phyloP scores from a whole-genome alignment of 371 early-diverging fungal genomes.

The Mortierella sp. region DNA sequence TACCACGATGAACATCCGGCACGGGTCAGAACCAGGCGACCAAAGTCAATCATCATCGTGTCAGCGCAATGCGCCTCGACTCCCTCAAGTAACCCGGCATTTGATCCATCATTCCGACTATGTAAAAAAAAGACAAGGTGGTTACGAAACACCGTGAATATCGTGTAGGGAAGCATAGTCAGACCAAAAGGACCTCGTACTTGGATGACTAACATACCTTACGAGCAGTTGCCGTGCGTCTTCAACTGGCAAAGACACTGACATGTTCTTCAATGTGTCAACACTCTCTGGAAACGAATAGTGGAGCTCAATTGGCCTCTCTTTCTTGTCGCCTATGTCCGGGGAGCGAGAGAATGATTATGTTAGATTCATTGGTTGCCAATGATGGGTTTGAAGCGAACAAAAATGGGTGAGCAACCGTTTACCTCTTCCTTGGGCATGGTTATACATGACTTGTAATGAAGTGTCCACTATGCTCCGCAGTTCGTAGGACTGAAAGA shows the following conservation, averaged over 20 bases:
- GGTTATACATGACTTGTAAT: constrained; percentile 26
- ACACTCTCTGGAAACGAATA: constrained; percentile 29
- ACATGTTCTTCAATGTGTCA: constrained; percentile 17
- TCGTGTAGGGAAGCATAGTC: too few relatives aligned
- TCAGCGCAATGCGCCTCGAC: constrained; percentile 39
- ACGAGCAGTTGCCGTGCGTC: constrained; percentile 32
- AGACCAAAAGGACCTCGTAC: too few relatives aligned
- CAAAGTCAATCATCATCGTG: constrained; percentile 45
- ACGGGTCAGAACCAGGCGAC: constrained; percentile 26
- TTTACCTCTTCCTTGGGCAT: constrained; percentile 22
- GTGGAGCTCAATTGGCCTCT: constrained; percentile 31
- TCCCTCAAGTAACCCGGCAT: constrained; percentile 32
- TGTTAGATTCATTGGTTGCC: neutral
- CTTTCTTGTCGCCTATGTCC: constrained; percentile 9
- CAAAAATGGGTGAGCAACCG: too few relatives aligned
- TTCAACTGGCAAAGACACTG: constrained; percentile 24
- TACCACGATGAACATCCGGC: constrained; percentile 49
- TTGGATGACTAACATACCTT: constrained; percentile 24
- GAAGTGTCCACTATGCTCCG: constrained; percentile 39
- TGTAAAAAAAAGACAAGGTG: neutral
- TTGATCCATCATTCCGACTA: constrained; percentile 22
- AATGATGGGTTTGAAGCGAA: too few relatives aligned
- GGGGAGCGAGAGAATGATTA: neutral
- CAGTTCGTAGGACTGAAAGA: constrained; percentile 35
- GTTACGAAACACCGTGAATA: too few relatives aligned